Percentiles rank a stretch among this genome's conserved stretches.
phyloP scores from a whole-genome alignment of 805 yeast species.

The Saccharomyces kudriavzevii region DNA sequence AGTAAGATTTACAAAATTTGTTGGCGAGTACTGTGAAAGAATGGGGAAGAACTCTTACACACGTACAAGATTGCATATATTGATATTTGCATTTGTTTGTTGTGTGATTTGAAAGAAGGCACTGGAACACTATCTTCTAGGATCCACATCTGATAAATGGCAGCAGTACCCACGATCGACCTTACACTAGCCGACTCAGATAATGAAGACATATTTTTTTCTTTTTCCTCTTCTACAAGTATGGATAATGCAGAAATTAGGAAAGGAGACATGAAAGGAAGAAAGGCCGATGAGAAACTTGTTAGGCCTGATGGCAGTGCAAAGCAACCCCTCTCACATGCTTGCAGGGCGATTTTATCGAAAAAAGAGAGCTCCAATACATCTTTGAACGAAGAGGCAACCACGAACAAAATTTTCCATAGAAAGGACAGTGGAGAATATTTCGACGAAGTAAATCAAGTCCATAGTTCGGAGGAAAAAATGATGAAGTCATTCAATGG shows the following conservation, averaged over 20 bases:
- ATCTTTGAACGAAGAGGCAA: background rate
- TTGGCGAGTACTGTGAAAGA: background rate
- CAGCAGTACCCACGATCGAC: slow-evolving; percentile 16
- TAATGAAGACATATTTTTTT: slow-evolving; percentile 1
- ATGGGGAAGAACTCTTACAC: background rate
- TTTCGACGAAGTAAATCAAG: background rate
- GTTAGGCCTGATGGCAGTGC: background rate
- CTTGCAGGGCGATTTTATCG: background rate
- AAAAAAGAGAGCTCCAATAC: background rate
- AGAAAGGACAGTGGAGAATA: background rate
- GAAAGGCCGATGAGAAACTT: background rate
- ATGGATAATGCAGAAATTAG: background rate
- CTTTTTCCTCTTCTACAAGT: background rate
- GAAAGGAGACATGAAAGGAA: background rate
- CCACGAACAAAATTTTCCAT: background rate
- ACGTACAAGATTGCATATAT: background rate
- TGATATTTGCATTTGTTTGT: background rate
- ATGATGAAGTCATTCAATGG: background rate
- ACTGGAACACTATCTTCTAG: background rate
- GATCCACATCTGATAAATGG: background rate
- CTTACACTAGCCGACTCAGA: slow-evolving; percentile 13
- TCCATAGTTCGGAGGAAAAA: too few relatives aligned
- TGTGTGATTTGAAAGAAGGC: background rate
- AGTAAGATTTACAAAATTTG: background rate
- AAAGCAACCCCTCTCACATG: background rate